Base-by-base conservation (phyloP, 352 stramenopile species). In the Phytophthora pseudosyringae region DNA sequence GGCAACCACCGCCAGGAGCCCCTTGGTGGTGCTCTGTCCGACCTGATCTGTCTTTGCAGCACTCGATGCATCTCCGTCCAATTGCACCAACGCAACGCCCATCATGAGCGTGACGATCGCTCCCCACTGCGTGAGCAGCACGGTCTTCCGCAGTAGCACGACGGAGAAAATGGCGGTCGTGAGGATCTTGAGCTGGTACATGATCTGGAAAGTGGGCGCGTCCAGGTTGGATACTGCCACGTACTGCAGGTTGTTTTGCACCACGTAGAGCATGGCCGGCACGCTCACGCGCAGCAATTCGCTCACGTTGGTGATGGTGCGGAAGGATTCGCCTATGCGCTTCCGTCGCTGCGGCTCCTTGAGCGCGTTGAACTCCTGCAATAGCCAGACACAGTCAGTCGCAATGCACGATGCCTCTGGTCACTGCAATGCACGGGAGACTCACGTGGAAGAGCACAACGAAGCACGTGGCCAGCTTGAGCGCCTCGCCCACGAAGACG, bases 181-280 rank as follows among this genome's bases (percentile, higher is more conserved):
- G 31, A 94, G 73, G 72, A 95, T 95, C 74, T 95, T 95, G 69
- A 95, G 82, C 73, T 95, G 87, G 75, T 91, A 93, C 45, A 91
- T 79, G 63, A 95, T 76, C 60, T 95, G 86, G 60, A 93, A 95
- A 11, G 82, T 82, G 39, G 84, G 77, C 5, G 86, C 84, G 52
- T 95, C 87, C 48, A 95, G 71, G 59, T 95, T 93, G 43, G 86
- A 90, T 33, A 83, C 83, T 12, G 87, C 84, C 25, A 93, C 75
- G 52, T 93, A 92, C 72, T 93, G 84, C 35, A 95, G 61, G 49
- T 93, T 95, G 79, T 95, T 95, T 60, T 93, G 87, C 38, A 93
- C 71, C 15, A 93, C 81, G 59, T 95, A 95, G 13, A 95, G 77
- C 64, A 91, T 64, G 38, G 85, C 85, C 12, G 85, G 85, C 8